A percentile compares a stretch with the other conserved stretches of the same genome.
Conservation (phyloP, 208 protist species). For the Leptomonas seymouri region DNA sequence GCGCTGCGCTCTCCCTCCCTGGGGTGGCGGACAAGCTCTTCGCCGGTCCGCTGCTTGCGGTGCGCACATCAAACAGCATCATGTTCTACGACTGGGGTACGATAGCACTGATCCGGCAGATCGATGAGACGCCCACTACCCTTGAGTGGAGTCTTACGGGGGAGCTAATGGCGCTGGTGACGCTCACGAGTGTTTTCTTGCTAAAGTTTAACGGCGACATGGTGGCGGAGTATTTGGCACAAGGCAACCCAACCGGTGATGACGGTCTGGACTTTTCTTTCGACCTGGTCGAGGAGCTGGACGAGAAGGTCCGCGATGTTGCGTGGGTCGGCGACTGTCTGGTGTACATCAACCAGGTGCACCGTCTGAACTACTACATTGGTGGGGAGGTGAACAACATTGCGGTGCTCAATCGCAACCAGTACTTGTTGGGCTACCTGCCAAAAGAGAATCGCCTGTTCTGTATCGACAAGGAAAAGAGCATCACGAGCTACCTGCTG, state of each 20-base stretch:
- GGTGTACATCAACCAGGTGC: constrained; percentile 94
- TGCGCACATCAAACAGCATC: constrained; percentile 76
- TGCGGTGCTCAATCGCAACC: constrained; percentile 89
- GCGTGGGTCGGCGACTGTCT: constrained; percentile 98
- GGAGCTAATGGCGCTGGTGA: constrained; percentile 89
- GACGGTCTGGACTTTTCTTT: constrained; percentile 97
- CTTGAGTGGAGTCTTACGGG: constrained; percentile 95
- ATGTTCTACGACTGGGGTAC: constrained; percentile 98
- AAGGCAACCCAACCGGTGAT: constrained; percentile 54
- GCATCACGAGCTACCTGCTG: constrained; percentile 93
- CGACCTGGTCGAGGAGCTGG: constrained; percentile 93
- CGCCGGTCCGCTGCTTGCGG: constrained; percentile 89
- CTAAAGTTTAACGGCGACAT: constrained; percentile 94
- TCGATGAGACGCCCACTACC: constrained; percentile 93
- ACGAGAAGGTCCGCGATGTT: constrained; percentile 92
- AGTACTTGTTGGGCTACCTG: constrained; percentile 96
- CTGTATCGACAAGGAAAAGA: constrained; percentile 95
- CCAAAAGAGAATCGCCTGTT: constrained; percentile 95
- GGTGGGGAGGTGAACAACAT: constrained; percentile 95
- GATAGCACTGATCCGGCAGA: constrained; percentile 91
- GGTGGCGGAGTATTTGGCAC: constrained; percentile 79
- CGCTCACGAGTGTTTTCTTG: constrained; percentile 93
- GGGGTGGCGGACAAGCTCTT: constrained; percentile 78
- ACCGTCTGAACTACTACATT: constrained; percentile 98
- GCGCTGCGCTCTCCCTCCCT: constrained; percentile 73